Percentiles rank a stretch among this genome's conserved stretches.
phyloP scores from a whole-genome alignment of 441 rosid species.

The Pelargonium cotyledonis region DNA sequence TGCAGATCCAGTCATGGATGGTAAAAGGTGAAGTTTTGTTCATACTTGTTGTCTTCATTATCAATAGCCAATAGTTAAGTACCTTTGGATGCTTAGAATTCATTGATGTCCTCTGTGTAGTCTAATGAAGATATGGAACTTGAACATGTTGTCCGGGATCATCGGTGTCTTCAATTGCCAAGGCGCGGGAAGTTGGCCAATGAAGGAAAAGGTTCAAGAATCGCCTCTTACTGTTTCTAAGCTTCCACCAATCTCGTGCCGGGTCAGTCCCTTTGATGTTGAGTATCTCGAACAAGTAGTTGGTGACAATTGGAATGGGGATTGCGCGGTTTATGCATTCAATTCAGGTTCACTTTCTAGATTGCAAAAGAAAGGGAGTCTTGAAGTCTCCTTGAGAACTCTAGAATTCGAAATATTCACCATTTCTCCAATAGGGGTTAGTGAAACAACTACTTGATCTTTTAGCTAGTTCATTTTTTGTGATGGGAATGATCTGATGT shows the following conservation, averaged over 20 bases:
- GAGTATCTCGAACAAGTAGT: neutral
- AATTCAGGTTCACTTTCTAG: neutral
- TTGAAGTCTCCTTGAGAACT: neutral
- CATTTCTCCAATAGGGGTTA: neutral
- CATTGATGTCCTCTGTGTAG: conserved; percentile 26
- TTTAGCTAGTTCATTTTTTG: neutral
- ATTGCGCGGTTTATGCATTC: neutral
- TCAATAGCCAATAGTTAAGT: neutral
- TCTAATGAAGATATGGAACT: conserved; percentile 70
- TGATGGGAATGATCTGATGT: neutral
- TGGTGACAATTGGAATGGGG: neutral
- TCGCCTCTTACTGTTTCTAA: neutral
- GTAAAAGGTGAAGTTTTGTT: conserved; percentile 32
- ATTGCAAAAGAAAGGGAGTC: neutral
- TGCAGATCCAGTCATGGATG: conserved; percentile 51
- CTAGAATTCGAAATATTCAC: neutral
- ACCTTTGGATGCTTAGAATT: neutral
- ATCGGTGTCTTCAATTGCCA: conserved; percentile 61
- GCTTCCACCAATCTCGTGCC: neutral
- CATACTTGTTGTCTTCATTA: conserved; percentile 1
- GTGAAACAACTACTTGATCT: neutral
- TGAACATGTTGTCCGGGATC: conserved; percentile 49
- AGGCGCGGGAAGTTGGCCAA: conserved; percentile 37
- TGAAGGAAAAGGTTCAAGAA: neutral
- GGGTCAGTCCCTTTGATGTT: neutral